These are phyloP conservation scores for Neurospora africana DNA, from an alignment of 495 filamentous ascomycete species.

Conservation along the genomic window DNA sequence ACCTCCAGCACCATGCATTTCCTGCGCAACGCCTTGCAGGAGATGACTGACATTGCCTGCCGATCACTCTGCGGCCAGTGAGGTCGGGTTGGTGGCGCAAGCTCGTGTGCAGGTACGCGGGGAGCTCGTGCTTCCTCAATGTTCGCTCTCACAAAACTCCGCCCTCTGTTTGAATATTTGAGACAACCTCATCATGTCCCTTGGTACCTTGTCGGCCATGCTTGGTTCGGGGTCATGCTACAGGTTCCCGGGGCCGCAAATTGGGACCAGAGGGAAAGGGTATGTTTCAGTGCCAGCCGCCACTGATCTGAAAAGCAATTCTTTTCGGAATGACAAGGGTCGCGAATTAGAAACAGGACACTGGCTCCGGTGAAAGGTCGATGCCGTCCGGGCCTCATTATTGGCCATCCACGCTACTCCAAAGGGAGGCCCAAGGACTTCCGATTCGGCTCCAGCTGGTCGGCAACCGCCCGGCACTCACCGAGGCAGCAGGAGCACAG, in stretches of 20 bases:
- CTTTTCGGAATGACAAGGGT: constrained; percentile 1
- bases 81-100: neutral
- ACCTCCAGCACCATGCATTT: neutral
- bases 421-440: neutral
- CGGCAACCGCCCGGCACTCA: neutral
- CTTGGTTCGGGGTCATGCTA: neutral
- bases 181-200: constrained; percentile 10
- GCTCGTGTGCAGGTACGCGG: neutral
- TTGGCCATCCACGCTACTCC: neutral
- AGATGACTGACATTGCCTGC: neutral
- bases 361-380: neutral
- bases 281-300: constrained; percentile 19
- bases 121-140: constrained; percentile 4
- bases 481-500: neutral
- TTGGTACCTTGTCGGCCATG: constrained; percentile 10
- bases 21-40: neutral
- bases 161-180: constrained; percentile 19
- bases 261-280: constrained; percentile 13
- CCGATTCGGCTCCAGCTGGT: neutral
- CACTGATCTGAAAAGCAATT: constrained; percentile 8
- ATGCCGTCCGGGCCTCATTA: neutral
- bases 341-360: constrained; percentile 9
- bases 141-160: constrained; percentile 1
- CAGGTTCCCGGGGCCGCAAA: neutral
- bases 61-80: neutral